phyloP scores from a whole-genome alignment of 768 basidiomycete genomes.

The Lentinula sp. region DNA sequence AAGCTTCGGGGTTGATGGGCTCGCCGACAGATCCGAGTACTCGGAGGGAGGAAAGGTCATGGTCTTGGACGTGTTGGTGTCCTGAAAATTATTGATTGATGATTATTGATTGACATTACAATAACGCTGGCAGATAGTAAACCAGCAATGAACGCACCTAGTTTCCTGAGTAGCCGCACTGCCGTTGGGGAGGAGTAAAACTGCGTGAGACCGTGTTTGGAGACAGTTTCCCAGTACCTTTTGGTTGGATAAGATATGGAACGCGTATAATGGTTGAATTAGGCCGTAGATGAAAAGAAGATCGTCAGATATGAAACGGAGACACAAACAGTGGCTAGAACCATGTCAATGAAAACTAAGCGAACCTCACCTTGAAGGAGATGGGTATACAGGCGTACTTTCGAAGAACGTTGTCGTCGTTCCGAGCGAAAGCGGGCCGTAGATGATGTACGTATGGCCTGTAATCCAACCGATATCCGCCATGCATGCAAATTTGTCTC shows the following conservation, averaged over 20 bases:
- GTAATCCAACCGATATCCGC: constrained; percentile 99
- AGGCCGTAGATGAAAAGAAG: neutral
- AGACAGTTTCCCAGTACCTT: constrained; percentile 93
- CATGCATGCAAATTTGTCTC: constrained; percentile 96
- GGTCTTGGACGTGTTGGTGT: constrained; percentile 73
- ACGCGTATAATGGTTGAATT: neutral
- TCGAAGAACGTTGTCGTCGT: constrained; percentile 90
- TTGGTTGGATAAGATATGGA: neutral
- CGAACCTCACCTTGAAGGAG: constrained; percentile 50
- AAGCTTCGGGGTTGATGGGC: constrained; percentile 98
- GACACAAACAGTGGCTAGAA: neutral
- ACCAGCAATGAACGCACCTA: constrained; percentile 16
- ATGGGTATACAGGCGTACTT: constrained; percentile 94
- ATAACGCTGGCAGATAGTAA: neutral
- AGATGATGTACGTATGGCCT: constrained; percentile 94
- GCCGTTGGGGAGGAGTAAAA: constrained; percentile 94
- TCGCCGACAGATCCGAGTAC: constrained; percentile 94
- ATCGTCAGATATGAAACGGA: neutral
- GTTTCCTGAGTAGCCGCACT: constrained; percentile 78
- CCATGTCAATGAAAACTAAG: neutral
- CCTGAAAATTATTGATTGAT: constrained; percentile 47
- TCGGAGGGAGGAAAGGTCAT: constrained; percentile 79
- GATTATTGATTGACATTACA: neutral
- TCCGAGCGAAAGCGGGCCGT: constrained; percentile 87
- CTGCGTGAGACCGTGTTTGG: constrained; percentile 89